Evolutionary conservation across 1,284 basidiomycete species (phyloP).

Genomic region (Sanghuangporus baumii): DNA sequence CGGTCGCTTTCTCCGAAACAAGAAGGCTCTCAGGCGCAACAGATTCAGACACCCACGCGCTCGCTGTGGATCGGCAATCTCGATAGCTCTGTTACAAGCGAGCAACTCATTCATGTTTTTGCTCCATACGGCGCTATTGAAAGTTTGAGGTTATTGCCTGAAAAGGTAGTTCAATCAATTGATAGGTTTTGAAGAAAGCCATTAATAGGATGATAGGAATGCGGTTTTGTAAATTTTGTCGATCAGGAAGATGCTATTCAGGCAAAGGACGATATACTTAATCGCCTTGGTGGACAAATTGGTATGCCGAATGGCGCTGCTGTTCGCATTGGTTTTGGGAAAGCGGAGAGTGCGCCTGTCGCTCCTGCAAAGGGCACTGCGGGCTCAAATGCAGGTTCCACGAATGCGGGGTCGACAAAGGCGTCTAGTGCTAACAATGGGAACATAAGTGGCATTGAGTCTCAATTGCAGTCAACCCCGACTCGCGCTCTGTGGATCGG

Average conservation of each 20-base stretch:
- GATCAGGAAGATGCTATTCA: conserved; percentile 91
- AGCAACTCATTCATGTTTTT: conserved; percentile 93
- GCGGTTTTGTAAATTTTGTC: conserved; percentile 98
- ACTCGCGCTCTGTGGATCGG: conserved; percentile 95
- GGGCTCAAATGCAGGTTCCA: conserved; percentile 51
- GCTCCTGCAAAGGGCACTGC: conserved; percentile 76
- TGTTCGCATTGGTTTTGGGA: conserved; percentile 96
- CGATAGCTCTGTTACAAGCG: conserved; percentile 88
- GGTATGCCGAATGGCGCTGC: conserved; percentile 90
- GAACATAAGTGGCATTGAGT: conserved; percentile 61
- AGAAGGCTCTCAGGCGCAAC: conserved; percentile 52
- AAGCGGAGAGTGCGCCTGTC: conserved; percentile 89
- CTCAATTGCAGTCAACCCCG: conserved; percentile 80
- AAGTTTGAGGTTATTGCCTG: conserved; percentile 87
- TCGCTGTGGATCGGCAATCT: conserved; percentile 98
- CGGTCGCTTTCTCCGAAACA: conserved; percentile 75
- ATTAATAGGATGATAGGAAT: conserved; percentile 57
- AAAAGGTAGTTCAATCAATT: conserved; percentile 62
- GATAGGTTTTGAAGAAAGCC: conserved; percentile 1
- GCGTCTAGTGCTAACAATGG: conserved; percentile 43
- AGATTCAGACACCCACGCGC: conserved; percentile 87
- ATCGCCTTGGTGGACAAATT: conserved; percentile 90
- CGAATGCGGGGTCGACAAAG: conserved; percentile 51
- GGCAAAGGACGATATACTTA: conserved; percentile 94
- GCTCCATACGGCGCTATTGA: conserved; percentile 96